Base-by-base conservation (phyloP, 352 stramenopile genomes). In the Aphanomyces euteiches region DNA sequence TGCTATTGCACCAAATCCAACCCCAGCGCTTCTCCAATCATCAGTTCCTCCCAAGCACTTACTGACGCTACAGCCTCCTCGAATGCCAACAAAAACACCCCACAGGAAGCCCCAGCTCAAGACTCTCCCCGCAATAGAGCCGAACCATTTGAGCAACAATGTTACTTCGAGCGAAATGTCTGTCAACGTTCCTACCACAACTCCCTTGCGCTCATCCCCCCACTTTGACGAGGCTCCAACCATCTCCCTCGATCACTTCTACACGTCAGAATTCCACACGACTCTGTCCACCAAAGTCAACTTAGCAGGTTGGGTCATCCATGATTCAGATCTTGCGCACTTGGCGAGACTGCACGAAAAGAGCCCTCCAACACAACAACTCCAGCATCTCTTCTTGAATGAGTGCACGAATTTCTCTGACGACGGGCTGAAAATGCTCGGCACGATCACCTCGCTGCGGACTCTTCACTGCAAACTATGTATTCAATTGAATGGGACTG, bases 401-500 rank as follows among this genome's bases (percentile, higher is more conserved):
- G 79, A 78, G 66, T 93, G 86, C 53, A 76, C 77, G 39, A 73
- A 74, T 21, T 59, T 93, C 21, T 90, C 83, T 5, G 86, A 92
- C 76, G 90, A 89, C 47, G 86, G 84, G 12, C 69, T 92, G 47
- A 77, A 73, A 34, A 79, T 79, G 0, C 88, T 92, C 47, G 74
- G 77, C 3, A 79, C 90, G 61, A 4, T 61, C 8, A 63, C 73
- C 4, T 63, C 64, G 5, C 40, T 70, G 5, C 64, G 64, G 10
- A 47, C 21, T 3, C 39, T 70, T 5, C 48, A 60, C 17, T 53
- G 53, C 37, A 17, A 28, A 4, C 47, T 12, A 12, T 70, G 64
- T 21, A 39, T 36, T 4, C 64, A 70, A 41, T 50, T 70, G 21
- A 36, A 34, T 8, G 64, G 64, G 19, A 5, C 41, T 13, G 64